Conservation (phyloP, 2,329 filamentous ascomycete genomes). For the Claviceps arundinis region DNA sequence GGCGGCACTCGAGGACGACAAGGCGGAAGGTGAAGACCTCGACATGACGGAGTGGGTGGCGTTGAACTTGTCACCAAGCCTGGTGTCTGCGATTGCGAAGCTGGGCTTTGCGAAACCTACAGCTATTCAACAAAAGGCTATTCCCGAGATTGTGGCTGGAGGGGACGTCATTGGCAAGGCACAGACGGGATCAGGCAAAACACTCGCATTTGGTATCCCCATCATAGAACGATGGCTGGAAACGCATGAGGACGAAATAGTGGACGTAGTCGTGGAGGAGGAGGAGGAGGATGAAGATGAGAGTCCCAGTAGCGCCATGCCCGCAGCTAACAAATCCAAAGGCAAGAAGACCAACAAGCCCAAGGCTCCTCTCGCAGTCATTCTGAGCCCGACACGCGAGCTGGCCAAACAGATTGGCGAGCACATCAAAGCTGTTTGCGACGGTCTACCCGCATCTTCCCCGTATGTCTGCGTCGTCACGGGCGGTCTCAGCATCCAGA, state of each 20-base stretch:
- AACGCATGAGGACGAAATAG: constrained; percentile 17
- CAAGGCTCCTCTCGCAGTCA: constrained; percentile 54
- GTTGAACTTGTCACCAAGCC: constrained; percentile 57
- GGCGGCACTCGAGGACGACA: constrained; percentile 34
- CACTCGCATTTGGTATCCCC: constrained; percentile 84
- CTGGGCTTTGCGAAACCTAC: constrained; percentile 74
- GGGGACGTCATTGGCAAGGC: constrained; percentile 94
- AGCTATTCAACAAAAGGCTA: constrained; percentile 63
- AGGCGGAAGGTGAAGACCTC: constrained; percentile 44
- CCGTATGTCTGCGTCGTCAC: constrained; percentile 79
- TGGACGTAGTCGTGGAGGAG: neutral
- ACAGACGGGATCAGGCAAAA: constrained; percentile 92
- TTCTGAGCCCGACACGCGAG: constrained; percentile 86
- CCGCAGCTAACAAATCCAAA: neutral
- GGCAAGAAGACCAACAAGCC: constrained; percentile 16
- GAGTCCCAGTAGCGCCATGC: neutral
- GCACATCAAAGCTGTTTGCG: constrained; percentile 66
- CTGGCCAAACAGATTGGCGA: constrained; percentile 81
- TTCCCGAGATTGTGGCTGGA: constrained; percentile 70
- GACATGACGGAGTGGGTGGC: constrained; percentile 67
- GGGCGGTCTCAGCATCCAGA: constrained; percentile 84
- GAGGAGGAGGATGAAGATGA: neutral
- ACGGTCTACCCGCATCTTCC: constrained; percentile 41
- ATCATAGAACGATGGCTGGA: constrained; percentile 76
- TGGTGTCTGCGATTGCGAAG: constrained; percentile 61